Evolutionary conservation across 768 basidiomycete species (phyloP).

Genomic region (Daedaleopsis nitida): DNA sequence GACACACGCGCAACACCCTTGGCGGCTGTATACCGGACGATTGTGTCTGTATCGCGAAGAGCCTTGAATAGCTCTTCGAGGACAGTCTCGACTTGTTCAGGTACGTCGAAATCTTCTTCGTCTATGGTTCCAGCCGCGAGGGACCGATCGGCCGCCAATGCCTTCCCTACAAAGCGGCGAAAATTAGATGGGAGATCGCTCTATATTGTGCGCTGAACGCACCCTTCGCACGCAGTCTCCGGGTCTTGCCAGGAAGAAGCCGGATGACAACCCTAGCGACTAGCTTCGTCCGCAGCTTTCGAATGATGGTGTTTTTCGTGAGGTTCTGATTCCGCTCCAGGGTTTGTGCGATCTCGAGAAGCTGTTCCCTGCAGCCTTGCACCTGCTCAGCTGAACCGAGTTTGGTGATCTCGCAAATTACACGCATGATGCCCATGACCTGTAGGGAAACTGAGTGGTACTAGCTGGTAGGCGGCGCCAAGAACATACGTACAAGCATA

Average conservation of each 20-base stretch:
- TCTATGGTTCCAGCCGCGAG: not conserved
- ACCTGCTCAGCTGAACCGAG: constrained; percentile 59
- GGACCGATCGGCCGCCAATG: constrained; percentile 12
- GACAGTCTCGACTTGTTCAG: constrained; percentile 75
- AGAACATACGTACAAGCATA: constrained; percentile 48
- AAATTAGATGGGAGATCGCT: not conserved
- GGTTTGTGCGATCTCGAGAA: constrained; percentile 48
- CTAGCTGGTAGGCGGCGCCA: too few species aligned
- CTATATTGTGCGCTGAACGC: constrained; percentile 12
- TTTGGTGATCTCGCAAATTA: constrained; percentile 71
- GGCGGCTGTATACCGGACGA: constrained; percentile 93
- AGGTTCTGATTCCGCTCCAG: constrained; percentile 46
- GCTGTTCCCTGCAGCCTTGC: constrained; percentile 40
- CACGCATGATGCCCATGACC: constrained; percentile 70
- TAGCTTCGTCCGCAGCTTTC: constrained; percentile 71
- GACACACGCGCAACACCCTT: constrained; percentile 89
- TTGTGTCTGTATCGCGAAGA: constrained; percentile 91
- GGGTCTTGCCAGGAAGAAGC: constrained; percentile 53
- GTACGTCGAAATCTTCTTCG: constrained; percentile 59
- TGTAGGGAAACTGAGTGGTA: constrained; percentile 29
- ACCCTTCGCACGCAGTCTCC: constrained; percentile 45
- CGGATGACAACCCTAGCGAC: constrained; percentile 64
- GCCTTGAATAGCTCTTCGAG: constrained; percentile 72
- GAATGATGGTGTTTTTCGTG: constrained; percentile 61
- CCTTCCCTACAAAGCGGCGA: constrained; percentile 20